These are phyloP conservation scores for Phytophthora pistaciae DNA, from an alignment of 352 stramenopile genomes.

Conservation along the genomic window DNA sequence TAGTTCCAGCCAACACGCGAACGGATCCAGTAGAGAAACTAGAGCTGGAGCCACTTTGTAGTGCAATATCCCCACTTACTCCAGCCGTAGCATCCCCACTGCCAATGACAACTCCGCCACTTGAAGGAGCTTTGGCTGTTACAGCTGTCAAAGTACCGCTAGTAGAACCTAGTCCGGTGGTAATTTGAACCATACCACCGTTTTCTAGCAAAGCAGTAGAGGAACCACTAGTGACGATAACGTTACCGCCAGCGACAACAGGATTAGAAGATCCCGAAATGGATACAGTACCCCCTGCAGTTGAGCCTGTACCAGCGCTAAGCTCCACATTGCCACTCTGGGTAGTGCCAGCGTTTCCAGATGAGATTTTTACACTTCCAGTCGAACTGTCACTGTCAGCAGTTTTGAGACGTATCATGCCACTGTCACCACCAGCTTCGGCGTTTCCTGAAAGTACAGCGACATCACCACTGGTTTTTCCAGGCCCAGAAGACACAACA, in stretches of 20 bases:
- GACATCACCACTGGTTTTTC: constrained; percentile 28
- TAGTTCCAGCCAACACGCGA: constrained; percentile 20
- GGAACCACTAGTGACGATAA: constrained; percentile 30
- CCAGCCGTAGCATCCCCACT: constrained; percentile 32
- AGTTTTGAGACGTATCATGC: constrained; percentile 31
- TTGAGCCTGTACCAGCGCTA: constrained; percentile 27
- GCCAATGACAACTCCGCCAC: constrained; percentile 28
- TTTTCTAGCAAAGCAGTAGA: constrained; percentile 19
- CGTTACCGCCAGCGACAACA: constrained; percentile 26
- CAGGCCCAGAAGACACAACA: constrained; percentile 28
- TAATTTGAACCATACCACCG: constrained; percentile 26
- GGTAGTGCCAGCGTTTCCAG: constrained; percentile 29
- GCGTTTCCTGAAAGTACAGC: constrained; percentile 33
- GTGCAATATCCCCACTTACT: constrained; percentile 31
- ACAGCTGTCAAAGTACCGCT: constrained; percentile 25
- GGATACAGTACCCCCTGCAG: constrained; percentile 27
- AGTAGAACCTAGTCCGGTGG: constrained; percentile 22
- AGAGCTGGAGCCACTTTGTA: constrained; percentile 39
- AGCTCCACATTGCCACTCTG: constrained; percentile 37
- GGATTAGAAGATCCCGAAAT: constrained; percentile 35
- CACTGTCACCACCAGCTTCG: constrained; percentile 30
- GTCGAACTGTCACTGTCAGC: constrained; percentile 26
- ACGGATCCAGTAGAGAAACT: constrained; percentile 30
- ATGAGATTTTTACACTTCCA: constrained; percentile 37
- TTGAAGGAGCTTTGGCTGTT: constrained; percentile 27